Percentiles rank a stretch among this genome's conserved stretches.
Evolutionary conservation across 768 basidiomycete species (phyloP).

Genomic region (Kwoniella shandongensis): DNA sequence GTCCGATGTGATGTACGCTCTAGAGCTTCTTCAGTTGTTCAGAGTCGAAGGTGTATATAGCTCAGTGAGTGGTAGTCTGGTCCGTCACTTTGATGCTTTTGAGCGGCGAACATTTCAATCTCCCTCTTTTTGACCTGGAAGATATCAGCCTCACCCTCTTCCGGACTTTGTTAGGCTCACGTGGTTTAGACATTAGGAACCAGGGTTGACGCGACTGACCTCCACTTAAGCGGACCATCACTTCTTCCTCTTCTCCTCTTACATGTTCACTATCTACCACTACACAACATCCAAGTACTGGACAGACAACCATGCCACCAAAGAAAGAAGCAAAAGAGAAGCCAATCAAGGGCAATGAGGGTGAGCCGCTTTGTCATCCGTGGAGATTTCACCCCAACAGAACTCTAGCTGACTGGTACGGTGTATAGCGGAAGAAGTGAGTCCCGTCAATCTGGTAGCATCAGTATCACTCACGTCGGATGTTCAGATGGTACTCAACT

Average conservation of each 20-base stretch:
- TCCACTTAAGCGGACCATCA: not conserved
- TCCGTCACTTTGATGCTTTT: no score
- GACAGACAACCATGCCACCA: slow-evolving; percentile 49
- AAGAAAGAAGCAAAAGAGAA: slow-evolving; percentile 47
- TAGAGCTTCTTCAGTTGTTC: no score
- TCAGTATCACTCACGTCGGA: not conserved
- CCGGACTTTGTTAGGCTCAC: no score
- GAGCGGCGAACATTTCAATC: no score
- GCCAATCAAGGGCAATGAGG: slow-evolving; percentile 51
- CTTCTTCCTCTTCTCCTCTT: slow-evolving; percentile 2
- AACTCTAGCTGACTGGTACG: not conserved
- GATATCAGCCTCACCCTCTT: no score
- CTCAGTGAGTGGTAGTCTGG: no score
- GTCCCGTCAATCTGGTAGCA: not conserved
- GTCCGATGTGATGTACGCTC: no score
- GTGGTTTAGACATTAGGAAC: not conserved
- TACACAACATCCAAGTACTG: not conserved
- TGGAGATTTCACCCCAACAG: not conserved
- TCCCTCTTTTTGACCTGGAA: no score
- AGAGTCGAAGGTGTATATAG: no score
- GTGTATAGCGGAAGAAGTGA: slow-evolving; percentile 41
- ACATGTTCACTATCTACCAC: not conserved
- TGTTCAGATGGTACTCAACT: slow-evolving; percentile 67
- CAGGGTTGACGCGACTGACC: not conserved
- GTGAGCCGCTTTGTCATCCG: slow-evolving; percentile 21